Conservation (phyloP, 257 asterid species). For the Jacaranda copaia region DNA sequence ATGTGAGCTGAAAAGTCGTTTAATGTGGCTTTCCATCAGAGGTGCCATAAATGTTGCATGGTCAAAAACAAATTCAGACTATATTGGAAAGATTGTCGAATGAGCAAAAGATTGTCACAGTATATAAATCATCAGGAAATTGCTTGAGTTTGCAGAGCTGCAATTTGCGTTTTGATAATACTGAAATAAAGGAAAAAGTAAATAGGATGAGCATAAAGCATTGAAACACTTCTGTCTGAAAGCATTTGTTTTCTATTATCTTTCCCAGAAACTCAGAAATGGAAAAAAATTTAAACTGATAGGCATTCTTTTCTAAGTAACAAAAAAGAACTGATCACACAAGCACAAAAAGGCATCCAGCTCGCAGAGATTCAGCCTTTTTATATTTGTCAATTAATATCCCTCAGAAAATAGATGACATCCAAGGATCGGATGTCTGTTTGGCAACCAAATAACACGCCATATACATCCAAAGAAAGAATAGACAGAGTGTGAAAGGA, state of each 20-base stretch:
- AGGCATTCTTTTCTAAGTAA: neutral
- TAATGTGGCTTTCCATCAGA: conserved; percentile 15
- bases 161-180: no score
- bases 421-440: no score
- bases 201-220: neutral
- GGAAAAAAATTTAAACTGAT: no score
- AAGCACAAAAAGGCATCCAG: no score
- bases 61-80: neutral
- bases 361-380: no score
- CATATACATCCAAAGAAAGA: no score
- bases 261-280: no score
- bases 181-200: neutral
- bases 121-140: neutral
- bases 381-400: no score
- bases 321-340: neutral
- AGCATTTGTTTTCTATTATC: neutral
- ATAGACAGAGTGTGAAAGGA: no score
- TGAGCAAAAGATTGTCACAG: neutral
- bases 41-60: neutral
- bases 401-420: no score
- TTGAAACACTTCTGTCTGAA: neutral
- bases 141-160: neutral
- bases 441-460: no score
- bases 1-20: conserved; percentile 25
- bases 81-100: conserved; percentile 11